Conservation (phyloP, 768 basidiomycete genomes). For the Naganishia vaughanmartiniae region DNA sequence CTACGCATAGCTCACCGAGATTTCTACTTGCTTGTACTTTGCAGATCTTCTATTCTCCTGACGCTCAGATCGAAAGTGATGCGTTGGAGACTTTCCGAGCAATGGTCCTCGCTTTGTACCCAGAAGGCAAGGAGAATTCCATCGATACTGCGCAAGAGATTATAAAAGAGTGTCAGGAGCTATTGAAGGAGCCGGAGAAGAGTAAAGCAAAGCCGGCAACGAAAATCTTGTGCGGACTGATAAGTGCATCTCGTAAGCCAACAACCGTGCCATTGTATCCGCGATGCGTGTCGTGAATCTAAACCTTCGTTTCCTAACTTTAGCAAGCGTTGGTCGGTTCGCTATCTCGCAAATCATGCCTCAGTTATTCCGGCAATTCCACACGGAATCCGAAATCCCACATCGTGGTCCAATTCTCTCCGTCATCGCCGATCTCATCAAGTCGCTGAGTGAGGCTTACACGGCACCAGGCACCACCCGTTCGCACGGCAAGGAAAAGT, state of each 20-base stretch:
- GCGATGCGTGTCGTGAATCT: slow-evolving; percentile 4
- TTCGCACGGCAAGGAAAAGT: slow-evolving; percentile 41
- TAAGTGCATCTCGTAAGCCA: slow-evolving; percentile 72
- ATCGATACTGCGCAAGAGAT: slow-evolving; percentile 68
- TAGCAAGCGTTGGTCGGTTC: slow-evolving; percentile 69
- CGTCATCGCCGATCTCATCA: slow-evolving; percentile 57
- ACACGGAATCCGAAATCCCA: slow-evolving; percentile 55
- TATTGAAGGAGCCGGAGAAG: slow-evolving; percentile 87
- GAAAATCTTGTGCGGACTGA: slow-evolving; percentile 73
- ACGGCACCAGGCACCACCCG: slow-evolving; percentile 28
- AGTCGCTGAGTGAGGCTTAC: slow-evolving; percentile 57
- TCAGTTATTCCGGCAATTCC: slow-evolving; percentile 73
- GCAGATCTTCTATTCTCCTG: slow-evolving; percentile 93
- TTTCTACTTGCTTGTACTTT: neutral
- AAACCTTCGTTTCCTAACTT: slow-evolving; percentile 18
- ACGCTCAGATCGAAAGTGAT: slow-evolving; percentile 67
- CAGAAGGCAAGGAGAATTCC: slow-evolving; percentile 52
- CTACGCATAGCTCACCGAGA: neutral
- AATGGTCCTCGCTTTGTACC: slow-evolving; percentile 72
- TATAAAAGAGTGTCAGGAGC: slow-evolving; percentile 73
- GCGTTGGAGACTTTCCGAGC: slow-evolving; percentile 70
- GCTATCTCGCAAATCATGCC: slow-evolving; percentile 68
- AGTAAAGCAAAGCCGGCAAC: slow-evolving; percentile 83
- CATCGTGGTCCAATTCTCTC: slow-evolving; percentile 64
- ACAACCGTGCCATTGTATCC: neutral